Base-by-base conservation (phyloP, 2,329 filamentous ascomycete genomes). In the Aspergillus ochraceoroseus region DNA sequence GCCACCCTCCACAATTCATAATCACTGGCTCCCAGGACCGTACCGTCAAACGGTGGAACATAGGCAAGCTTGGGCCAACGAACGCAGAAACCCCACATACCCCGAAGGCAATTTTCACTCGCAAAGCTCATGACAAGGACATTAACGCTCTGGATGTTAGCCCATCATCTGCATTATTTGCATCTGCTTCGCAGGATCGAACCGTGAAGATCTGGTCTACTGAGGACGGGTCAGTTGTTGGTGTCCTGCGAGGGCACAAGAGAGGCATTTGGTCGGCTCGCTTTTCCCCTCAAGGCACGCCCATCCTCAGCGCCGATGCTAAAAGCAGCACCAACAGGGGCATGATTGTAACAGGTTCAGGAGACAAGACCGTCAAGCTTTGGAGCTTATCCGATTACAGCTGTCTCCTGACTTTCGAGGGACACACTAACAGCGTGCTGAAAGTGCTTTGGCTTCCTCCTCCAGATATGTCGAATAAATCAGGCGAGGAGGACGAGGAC, bases 111-210 rank as follows among this genome's bases (percentile, higher is more conserved):
- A 68, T 82, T 3, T 98, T 86, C 63, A 96, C 92, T 1, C 79
- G 92, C 41, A 94, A 95, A 65, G 92, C 92, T 1, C 92, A 98
- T 65, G 92, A 98, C 59, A 98, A 98, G 62, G 92, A 98, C 53
- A 98, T 98, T 66, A 98, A 98, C 56, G 88, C 92, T 2, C 77
- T 98, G 35, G 87, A 94, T 49, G 75, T 92, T 7, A 86, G 88
- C 49, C 76, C 80, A 14, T 74, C 77, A 1, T 79, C 79, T 3
- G 78, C 81, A n/a, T 68, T 95, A 1, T 96, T 98, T 58, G 94
- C 90, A 2, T 95, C 92, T 1, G 90, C 92, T 19, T 96, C 90
- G 4, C 92, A 98, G 66, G 92, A 98, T 63, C 86, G 88, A 52
- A 94, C 87, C 0, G 88, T 96, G 52, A 98, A 96, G 69, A 92